Conservation (phyloP, 345 rosid genomes). For the Populus pruinosa region DNA sequence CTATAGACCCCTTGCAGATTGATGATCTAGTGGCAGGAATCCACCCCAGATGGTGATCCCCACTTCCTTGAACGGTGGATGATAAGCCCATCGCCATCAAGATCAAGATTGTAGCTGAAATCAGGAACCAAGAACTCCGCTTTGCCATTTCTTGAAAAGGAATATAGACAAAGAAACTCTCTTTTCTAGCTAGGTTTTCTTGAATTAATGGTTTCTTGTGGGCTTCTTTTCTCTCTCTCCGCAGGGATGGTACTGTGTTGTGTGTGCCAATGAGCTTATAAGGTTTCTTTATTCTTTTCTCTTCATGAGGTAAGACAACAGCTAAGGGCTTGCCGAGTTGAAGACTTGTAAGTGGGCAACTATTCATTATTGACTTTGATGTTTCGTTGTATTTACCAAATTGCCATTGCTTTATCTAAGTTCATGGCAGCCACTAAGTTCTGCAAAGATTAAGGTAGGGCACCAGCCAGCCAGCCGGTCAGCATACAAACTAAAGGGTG, state of each 20-base stretch:
- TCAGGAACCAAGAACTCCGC: constrained; percentile 15
- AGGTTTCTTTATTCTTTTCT: background rate
- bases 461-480: no score
- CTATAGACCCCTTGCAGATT: constrained; percentile 53
- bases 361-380: constrained; percentile 11
- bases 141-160: constrained; percentile 21
- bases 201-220: background rate
- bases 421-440: constrained; percentile 18
- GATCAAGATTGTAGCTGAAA: constrained; percentile 31
- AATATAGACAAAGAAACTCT: background rate
- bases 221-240: background rate
- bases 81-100: constrained; percentile 18
- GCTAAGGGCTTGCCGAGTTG: constrained; percentile 4
- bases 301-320: constrained; percentile 1
- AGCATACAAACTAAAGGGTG: no score
- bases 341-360: constrained; percentile 15
- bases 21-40: constrained; percentile 30
- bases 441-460: background rate
- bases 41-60: constrained; percentile 47
- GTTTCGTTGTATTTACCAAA: constrained; percentile 15
- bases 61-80: constrained; percentile 40
- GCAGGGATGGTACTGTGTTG: no score
- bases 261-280: background rate
- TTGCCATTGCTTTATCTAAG: constrained; percentile 20
- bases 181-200: background rate